These are phyloP conservation scores for Mycena amicta DNA, from an alignment of 768 basidiomycete species.

Conservation along the genomic window DNA sequence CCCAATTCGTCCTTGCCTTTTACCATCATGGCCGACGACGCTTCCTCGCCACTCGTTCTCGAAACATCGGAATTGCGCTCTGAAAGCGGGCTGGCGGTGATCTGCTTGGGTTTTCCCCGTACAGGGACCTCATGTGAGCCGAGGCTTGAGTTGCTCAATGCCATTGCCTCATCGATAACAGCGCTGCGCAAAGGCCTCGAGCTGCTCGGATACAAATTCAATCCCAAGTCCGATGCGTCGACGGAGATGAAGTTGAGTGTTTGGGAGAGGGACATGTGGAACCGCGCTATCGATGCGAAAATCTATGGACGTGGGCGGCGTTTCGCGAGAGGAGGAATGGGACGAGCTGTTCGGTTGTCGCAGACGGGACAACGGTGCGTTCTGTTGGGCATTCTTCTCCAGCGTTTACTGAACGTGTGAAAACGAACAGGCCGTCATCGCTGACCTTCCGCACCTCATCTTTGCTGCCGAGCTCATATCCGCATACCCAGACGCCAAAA, in stretches of 20 bases:
- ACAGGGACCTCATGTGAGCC: not conserved
- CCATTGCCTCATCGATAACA: not conserved
- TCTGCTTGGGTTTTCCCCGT: not conserved
- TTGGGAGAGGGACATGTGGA: not conserved
- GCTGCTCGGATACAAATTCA: not conserved
- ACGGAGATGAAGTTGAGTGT: not conserved
- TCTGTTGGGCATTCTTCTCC: too few relatives aligned
- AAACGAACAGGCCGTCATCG: not conserved
- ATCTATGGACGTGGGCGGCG: not conserved
- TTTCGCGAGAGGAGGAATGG: slow-evolving; percentile 3
- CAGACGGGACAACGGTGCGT: not conserved
- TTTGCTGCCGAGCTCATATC: slow-evolving; percentile 1
- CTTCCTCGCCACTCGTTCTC: too few relatives aligned
- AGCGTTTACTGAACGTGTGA: not conserved
- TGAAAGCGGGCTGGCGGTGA: not conserved
- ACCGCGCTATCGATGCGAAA: slow-evolving; percentile 1
- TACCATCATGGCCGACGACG: too few relatives aligned
- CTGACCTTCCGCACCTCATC: not conserved
- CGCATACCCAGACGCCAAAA: slow-evolving; percentile 1
- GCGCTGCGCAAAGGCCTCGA: not conserved
- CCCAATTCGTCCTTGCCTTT: too few relatives aligned
- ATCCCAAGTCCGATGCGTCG: not conserved
- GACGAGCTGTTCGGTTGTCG: slow-evolving; percentile 2
- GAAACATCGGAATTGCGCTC: too few relatives aligned
- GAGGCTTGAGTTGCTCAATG: not conserved